Evolutionary conservation across 2,329 filamentous ascomycete genomes (phyloP).

Genomic region (Orbilia brochopaga): DNA sequence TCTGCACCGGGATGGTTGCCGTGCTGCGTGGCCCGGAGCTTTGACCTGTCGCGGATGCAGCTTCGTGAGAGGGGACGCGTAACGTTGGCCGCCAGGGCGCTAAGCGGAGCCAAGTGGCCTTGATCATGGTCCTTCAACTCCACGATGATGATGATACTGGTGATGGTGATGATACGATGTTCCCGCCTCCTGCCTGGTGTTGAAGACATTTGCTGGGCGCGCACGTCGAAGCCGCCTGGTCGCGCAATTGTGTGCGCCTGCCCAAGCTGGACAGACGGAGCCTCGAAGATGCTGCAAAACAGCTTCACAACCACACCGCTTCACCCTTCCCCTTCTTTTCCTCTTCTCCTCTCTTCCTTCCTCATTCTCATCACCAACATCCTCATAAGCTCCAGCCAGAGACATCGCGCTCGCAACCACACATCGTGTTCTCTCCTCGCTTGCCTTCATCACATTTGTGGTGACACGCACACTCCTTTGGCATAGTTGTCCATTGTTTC

Average conservation of each 20-base stretch:
- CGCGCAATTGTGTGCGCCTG: conserved; percentile 28
- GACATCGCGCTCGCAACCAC: conserved; percentile 8
- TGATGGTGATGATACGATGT: conserved; percentile 1
- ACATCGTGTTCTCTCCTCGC: conserved; percentile 13
- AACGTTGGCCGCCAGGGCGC: conserved; percentile 23
- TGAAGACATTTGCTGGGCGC: neutral
- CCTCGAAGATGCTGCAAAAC: conserved; percentile 21
- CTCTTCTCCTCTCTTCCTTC: conserved; percentile 1
- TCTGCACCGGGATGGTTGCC: conserved; percentile 14
- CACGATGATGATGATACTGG: neutral
- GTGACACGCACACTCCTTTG: conserved; percentile 49
- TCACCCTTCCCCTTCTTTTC: neutral
- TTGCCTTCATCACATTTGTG: conserved; percentile 14
- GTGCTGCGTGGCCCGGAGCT: conserved; percentile 7
- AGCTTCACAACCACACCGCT: conserved; percentile 26
- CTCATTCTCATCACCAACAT: neutral
- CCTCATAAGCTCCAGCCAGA: neutral
- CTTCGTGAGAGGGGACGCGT: conserved; percentile 31
- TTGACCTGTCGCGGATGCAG: conserved; percentile 6
- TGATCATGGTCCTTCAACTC: conserved; percentile 12
- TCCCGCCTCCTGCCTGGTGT: neutral
- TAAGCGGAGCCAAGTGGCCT: conserved; percentile 12
- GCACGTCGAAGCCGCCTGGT: neutral
- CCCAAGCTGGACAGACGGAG: conserved; percentile 28
- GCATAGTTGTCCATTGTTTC: conserved; percentile 6